A percentile compares a stretch with the other conserved stretches of the same genome.
These are phyloP conservation scores for Pontederia paniculata DNA, from an alignment of 176 grass and related monocot species.

Conservation along the genomic window DNA sequence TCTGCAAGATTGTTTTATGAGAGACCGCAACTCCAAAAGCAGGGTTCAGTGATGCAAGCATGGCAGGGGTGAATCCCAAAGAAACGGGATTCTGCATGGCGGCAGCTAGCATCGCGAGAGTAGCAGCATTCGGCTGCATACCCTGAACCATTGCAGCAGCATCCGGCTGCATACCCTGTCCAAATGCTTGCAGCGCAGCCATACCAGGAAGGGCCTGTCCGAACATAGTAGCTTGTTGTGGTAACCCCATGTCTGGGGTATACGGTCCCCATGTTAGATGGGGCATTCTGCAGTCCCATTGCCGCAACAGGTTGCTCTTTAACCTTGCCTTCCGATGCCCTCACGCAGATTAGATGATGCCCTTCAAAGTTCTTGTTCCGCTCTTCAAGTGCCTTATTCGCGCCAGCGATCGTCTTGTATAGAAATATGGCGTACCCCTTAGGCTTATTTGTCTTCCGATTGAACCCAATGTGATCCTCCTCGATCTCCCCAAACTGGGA, in stretches of 20 bases:
- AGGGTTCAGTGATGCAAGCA: slow-evolving; percentile 76
- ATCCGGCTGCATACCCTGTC: slow-evolving; percentile 35
- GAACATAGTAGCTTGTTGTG: slow-evolving; percentile 50
- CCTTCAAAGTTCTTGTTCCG: slow-evolving; percentile 79
- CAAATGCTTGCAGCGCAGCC: slow-evolving; percentile 50
- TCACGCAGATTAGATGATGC: slow-evolving; percentile 66
- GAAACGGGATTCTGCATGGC: slow-evolving; percentile 76
- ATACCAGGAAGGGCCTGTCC: slow-evolving; percentile 25
- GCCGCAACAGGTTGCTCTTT: slow-evolving; percentile 22
- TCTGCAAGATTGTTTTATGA: slow-evolving; percentile 32
- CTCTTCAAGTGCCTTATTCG: slow-evolving; percentile 68
- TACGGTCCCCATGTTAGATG: slow-evolving; percentile 3
- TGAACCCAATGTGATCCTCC: slow-evolving; percentile 77
- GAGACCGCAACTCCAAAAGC: slow-evolving; percentile 56
- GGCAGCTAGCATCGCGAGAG: slow-evolving; percentile 78
- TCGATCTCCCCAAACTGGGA: slow-evolving; percentile 88
- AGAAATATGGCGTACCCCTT: slow-evolving; percentile 94
- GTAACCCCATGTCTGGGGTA: slow-evolving; percentile 43
- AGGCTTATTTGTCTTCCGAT: slow-evolving; percentile 71
- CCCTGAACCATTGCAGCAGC: slow-evolving; percentile 9
- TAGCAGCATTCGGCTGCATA: slow-evolving; percentile 66
- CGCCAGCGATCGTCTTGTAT: slow-evolving; percentile 62
- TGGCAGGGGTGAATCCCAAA: slow-evolving; percentile 36
- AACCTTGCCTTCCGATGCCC: slow-evolving; percentile 60
- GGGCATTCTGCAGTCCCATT: not conserved